Conservation (phyloP, 2,329 filamentous ascomycete genomes). For the Teratosphaeriaceae sp. region DNA sequence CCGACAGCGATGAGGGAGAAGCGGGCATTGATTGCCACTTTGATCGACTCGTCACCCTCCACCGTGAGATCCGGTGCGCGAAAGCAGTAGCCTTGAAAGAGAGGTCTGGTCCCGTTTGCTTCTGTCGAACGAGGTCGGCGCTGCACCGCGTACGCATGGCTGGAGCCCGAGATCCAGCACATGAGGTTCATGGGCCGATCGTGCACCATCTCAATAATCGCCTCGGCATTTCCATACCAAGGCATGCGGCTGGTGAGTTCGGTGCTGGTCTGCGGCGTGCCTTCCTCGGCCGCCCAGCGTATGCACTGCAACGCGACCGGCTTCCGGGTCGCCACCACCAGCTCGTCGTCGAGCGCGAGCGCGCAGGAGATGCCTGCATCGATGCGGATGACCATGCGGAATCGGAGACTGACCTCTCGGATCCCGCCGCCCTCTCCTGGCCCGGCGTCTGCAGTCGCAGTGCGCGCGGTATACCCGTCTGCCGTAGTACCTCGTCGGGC, state of each 20-base stretch:
- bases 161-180: constrained; percentile 86
- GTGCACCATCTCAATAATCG: constrained; percentile 78
- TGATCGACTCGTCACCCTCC: constrained; percentile 56
- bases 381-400: constrained; percentile 96
- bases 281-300: constrained; percentile 79
- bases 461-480: constrained; percentile 25
- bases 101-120: constrained; percentile 48
- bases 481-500: constrained; percentile 45
- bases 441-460: constrained; percentile 41
- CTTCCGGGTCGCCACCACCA: constrained; percentile 85
- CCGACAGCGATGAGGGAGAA: constrained; percentile 91
- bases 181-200: constrained; percentile 95
- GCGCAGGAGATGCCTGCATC: constrained; percentile 89
- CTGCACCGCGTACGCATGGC: constrained; percentile 86
- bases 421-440: constrained; percentile 78
- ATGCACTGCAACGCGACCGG: constrained; percentile 96
- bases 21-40: constrained; percentile 81
- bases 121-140: constrained; percentile 43
- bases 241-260: constrained; percentile 82
- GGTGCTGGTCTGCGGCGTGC: constrained; percentile 78
- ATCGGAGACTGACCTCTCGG: constrained; percentile 80
- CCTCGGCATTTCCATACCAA: constrained; percentile 73
- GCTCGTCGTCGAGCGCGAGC: constrained; percentile 82
- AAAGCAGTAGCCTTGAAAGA: constrained; percentile 90
- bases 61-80: constrained; percentile 65